A percentile compares a stretch with the other conserved stretches of the same genome.
Conservation (phyloP, 768 basidiomycete genomes). For the Leccinellum albellum region DNA sequence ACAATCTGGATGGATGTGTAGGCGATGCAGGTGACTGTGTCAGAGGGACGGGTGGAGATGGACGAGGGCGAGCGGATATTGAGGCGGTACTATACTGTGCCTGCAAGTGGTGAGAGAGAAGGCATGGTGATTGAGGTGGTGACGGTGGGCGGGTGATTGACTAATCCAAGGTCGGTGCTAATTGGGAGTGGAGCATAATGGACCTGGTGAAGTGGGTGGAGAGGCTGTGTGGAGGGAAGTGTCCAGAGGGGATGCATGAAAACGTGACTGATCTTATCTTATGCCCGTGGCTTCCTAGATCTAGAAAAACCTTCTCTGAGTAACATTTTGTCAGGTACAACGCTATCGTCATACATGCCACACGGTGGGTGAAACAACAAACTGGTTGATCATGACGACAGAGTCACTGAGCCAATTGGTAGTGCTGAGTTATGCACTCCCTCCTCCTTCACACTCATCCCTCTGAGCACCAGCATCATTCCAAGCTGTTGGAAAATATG, state of each 20-base stretch:
- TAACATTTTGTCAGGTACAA: too few species aligned
- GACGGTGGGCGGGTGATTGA: constrained; percentile 39
- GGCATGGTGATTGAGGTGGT: constrained; percentile 39
- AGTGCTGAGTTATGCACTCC: too few species aligned
- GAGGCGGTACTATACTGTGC: constrained; percentile 45
- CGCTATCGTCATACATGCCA: too few species aligned
- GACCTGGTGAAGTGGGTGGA: constrained; percentile 4
- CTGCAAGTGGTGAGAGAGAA: constrained; percentile 21
- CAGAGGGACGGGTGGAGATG: constrained; percentile 46
- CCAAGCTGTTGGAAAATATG: too few species aligned
- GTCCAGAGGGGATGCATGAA: constrained; percentile 15
- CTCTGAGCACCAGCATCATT: too few species aligned
- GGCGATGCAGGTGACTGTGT: constrained; percentile 41
- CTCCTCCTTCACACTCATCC: too few species aligned
- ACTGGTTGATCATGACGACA: too few species aligned
- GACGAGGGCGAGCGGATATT: constrained; percentile 49
- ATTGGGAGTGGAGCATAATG: neutral
- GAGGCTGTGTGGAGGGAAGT: constrained; percentile 2
- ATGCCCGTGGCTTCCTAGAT: too few species aligned
- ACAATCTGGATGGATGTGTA: constrained; percentile 27
- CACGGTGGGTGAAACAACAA: too few species aligned
- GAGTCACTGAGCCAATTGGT: too few species aligned
- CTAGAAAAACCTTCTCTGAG: too few species aligned
- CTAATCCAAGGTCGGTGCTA: constrained; percentile 4
- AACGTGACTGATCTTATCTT: constrained; percentile 16